Base-by-base conservation (phyloP, 2,329 filamentous ascomycete genomes). In the Fusarium sp. region DNA sequence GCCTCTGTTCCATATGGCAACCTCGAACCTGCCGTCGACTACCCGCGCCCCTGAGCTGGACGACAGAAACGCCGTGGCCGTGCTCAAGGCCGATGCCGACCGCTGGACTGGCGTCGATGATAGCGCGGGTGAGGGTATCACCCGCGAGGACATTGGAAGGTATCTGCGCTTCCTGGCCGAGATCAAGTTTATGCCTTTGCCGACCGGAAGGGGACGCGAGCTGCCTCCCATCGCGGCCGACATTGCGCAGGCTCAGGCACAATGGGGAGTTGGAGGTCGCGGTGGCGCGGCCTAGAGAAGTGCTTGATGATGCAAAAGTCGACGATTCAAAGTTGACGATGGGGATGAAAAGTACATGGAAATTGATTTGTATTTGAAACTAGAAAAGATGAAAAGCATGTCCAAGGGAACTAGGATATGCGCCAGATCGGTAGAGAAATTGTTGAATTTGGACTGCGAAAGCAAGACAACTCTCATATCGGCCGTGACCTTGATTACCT, bases 1-100 rank as follows among this genome's bases (percentile, higher is more conserved):
- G 82, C 92, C 92, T 1, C 88, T 95, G 6, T 93, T 92, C 81
- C 92, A 95, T 80, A 93, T 95, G 82, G 91, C 92, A 16, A 91
- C 89, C 0, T 88, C 88, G 2, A 89, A 94, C 79, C 85, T 95
- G 6, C 92, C 92, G 0, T 87, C 86, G 35, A 90, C 91, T 73
- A 93, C 92, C 35, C 90, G 90, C 67, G 92, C 92, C 0, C 92
- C 92, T 0, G 92, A 93, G 78, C 85, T 95, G n/a, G 90, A 93
- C 69, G 92, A 81, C 29, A 52, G 78, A 9, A 94, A 97, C 78
- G 90, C 94, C 0, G 86, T 89, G 1, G 84, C 86, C 1, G 88
- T 91, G 0, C 86, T 97, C 40, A 89, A 88, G 79, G 86, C 87
- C 3, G 92, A 95, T 76, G 86, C 86, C 1, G 85, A 87, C 61